Percentiles rank a stretch among this genome's conserved stretches.
phyloP scores from a whole-genome alignment of 306 rosid species.

The Inga laurina region DNA sequence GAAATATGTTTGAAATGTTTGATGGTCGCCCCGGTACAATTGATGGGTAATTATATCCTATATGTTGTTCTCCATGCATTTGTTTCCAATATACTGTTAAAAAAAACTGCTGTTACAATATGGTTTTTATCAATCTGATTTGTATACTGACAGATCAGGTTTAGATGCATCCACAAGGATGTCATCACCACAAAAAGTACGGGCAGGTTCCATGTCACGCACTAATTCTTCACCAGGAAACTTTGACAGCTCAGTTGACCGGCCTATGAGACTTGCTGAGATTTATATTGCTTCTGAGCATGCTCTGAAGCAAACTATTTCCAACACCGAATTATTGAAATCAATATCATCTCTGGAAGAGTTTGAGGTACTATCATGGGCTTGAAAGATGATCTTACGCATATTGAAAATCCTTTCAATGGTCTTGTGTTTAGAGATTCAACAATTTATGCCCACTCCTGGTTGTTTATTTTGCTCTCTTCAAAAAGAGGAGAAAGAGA shows the following conservation, averaged over 20 bases:
- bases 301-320: conserved; percentile 78
- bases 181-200: conserved; percentile 64
- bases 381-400: conserved; percentile 4
- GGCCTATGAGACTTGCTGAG: conserved; percentile 99
- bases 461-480: conserved; percentile 9
- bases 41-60: conserved; percentile 68
- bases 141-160: conserved; percentile 81
- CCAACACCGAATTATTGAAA: conserved; percentile 60
- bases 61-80: conserved; percentile 32
- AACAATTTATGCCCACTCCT: conserved; percentile 28
- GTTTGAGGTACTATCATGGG: conserved; percentile 73
- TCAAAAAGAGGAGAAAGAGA: not conserved
- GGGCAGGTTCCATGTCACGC: conserved; percentile 70
- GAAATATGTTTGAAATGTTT: conserved; percentile 75
- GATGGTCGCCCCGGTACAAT: conserved; percentile 59
- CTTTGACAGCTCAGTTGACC: conserved; percentile 76
- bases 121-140: conserved; percentile 42
- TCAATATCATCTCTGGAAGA: conserved; percentile 80
- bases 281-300: conserved; percentile 88
- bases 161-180: conserved; percentile 60
- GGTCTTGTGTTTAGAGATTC: conserved; percentile 23
- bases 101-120: conserved; percentile 29
- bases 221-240: conserved; percentile 92
- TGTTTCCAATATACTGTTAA: conserved; percentile 15
- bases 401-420: conserved; percentile 22